Evolutionary conservation across 805 yeast species (phyloP).

Genomic region (Zygosaccharomyces kombuchaensis): DNA sequence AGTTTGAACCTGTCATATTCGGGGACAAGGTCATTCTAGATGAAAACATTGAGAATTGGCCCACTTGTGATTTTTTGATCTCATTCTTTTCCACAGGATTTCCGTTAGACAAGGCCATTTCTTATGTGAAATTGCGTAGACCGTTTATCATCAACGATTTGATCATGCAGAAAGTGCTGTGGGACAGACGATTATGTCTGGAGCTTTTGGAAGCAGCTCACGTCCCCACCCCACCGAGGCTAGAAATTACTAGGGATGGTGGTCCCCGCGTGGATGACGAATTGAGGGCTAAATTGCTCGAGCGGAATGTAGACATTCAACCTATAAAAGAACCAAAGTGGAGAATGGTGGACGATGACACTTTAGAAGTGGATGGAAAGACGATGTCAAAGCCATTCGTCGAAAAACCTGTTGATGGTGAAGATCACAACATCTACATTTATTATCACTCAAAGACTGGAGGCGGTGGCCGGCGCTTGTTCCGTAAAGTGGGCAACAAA

Average conservation of each 20-base stretch:
- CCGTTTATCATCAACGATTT: conserved; percentile 89
- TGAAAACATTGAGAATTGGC: conserved; percentile 95
- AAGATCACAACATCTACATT: conserved; percentile 92
- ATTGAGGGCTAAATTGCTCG: conserved; percentile 53
- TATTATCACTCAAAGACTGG: conserved; percentile 86
- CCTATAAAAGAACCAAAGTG: conserved; percentile 63
- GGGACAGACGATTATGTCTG: conserved; percentile 93
- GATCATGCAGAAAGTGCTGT: conserved; percentile 84
- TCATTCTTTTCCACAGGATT: conserved; percentile 94
- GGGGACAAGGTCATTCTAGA: conserved; percentile 96
- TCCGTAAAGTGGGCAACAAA: conserved; percentile 95
- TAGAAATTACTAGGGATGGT: conserved; percentile 92
- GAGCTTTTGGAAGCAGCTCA: conserved; percentile 68
- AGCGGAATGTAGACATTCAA: conserved; percentile 51
- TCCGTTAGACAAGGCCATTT: conserved; percentile 92
- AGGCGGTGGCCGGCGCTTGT: conserved; percentile 94
- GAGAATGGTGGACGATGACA: conserved; percentile 86
- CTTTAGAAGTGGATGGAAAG: conserved; percentile 69
- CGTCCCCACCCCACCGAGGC: conserved; percentile 87
- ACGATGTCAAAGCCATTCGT: conserved; percentile 84
- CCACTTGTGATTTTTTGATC: conserved; percentile 92
- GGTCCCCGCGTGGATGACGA: conserved; percentile 83
- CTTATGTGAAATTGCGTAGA: conserved; percentile 80
- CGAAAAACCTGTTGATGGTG: conserved; percentile 98
- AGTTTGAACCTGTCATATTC: conserved; percentile 92